These are phyloP conservation scores for Malassezia pachydermatis DNA, from an alignment of 1,284 basidiomycete species.

Conservation along the genomic window DNA sequence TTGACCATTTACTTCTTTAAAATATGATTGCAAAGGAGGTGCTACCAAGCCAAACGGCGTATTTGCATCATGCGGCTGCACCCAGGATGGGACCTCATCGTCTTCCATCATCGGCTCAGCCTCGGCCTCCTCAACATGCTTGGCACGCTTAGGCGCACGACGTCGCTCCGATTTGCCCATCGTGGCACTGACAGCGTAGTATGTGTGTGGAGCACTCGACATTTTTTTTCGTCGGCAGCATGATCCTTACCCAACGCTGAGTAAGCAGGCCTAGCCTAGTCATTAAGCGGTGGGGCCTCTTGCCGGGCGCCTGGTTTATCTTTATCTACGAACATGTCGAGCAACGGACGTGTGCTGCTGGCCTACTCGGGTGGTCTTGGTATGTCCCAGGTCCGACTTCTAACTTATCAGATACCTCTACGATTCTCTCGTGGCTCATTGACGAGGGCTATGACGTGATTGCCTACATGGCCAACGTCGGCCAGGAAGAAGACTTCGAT, in stretches of 20 bases:
- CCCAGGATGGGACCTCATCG: not conserved
- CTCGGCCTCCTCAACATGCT: not conserved
- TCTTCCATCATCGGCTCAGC: not conserved
- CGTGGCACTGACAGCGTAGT: not conserved
- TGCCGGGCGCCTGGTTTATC: not conserved
- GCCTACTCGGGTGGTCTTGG: slow-evolving; percentile 97
- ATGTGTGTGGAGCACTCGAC: not conserved
- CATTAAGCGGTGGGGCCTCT: not conserved
- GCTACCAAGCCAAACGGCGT: slow-evolving; percentile 16
- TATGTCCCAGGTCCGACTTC: slow-evolving; percentile 55
- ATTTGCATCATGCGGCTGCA: slow-evolving; percentile 8
- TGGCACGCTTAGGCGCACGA: slow-evolving; percentile 15
- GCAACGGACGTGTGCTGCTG: slow-evolving; percentile 71
- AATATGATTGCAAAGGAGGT: slow-evolving; percentile 14
- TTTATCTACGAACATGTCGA: slow-evolving; percentile 12
- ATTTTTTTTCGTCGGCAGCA: not conserved
- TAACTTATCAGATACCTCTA: slow-evolving; percentile 38
- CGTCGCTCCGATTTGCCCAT: slow-evolving; percentile 14
- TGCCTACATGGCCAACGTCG: slow-evolving; percentile 98
- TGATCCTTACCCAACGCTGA: too few species aligned
- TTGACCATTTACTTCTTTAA: slow-evolving; percentile 16
- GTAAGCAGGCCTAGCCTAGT: too few species aligned
- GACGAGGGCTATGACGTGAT: slow-evolving; percentile 95
- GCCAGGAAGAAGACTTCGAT: slow-evolving; percentile 95
- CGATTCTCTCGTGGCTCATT: slow-evolving; percentile 54